phyloP scores from a whole-genome alignment of 1,284 basidiomycete genomes.

The Trichosporon faecale region DNA sequence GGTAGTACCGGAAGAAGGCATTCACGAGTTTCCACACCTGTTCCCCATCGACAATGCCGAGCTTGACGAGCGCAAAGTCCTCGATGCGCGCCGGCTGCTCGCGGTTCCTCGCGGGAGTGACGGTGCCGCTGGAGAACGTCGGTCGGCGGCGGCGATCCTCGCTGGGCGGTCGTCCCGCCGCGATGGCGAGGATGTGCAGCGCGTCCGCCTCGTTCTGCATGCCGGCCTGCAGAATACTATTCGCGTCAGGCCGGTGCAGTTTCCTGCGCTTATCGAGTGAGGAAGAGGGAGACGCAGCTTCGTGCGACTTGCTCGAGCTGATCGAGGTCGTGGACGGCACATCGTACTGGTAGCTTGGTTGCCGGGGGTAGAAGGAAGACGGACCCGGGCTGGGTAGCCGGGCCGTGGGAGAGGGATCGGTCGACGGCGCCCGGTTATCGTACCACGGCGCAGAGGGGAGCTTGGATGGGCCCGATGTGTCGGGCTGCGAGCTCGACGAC shows the following conservation, averaged over 20 bases:
- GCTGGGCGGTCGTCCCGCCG: slow-evolving; percentile 26
- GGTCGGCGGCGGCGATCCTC: slow-evolving; percentile 2
- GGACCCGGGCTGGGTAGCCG: neutral
- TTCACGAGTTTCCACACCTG: slow-evolving; percentile 45
- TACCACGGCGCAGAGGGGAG: neutral
- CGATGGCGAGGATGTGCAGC: slow-evolving; percentile 49
- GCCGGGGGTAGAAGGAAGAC: neutral
- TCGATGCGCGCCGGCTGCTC: slow-evolving; percentile 23
- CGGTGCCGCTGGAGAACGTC: neutral
- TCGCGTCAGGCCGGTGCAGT: slow-evolving; percentile 31
- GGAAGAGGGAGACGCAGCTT: neutral
- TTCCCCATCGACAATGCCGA: slow-evolving; percentile 44
- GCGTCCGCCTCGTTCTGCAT: slow-evolving; percentile 53
- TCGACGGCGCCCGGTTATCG: neutral
- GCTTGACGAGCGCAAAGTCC: slow-evolving; percentile 51
- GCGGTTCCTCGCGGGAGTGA: neutral
- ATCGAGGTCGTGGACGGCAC: slow-evolving; percentile 36
- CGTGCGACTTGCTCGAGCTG: slow-evolving; percentile 16
- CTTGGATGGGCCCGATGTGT: neutral
- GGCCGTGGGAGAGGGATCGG: neutral
- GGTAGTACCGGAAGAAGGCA: slow-evolving; percentile 51
- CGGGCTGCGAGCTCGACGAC: neutral
- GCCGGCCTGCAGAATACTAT: slow-evolving; percentile 48
- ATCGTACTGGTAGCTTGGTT: slow-evolving; percentile 18
- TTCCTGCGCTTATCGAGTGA: slow-evolving; percentile 31